Base-by-base conservation (phyloP, 116 monocot genomes). In the Papilionanthe hybrid region DNA sequence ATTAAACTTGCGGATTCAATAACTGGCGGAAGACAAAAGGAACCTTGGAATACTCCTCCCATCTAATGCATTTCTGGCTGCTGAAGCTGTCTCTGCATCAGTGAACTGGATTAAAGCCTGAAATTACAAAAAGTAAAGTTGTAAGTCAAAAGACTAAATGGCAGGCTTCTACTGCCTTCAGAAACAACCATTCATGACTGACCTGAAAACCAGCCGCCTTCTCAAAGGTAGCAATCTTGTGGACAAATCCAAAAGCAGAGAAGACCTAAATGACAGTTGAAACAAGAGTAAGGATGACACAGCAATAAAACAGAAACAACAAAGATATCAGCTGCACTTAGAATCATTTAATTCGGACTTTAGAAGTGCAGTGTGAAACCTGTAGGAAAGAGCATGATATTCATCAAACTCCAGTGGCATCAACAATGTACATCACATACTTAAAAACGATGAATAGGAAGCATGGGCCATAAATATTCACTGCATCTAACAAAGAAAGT, bases 131-230 rank as follows among this genome's bases (percentile, higher is more conserved):
- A 75, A n/a, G 50, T 4, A 7, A 75, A n/a, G 7, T 20, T 48
- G 22, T 29, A 8, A 6, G 55, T 57, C 5, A 50, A 9, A 27
- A n/a, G 13, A 41, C 27, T 75, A n/a, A 15, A 27, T 78, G 56
- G 11, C 23, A 82, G 11, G 15, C 42, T 43, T 72, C 43, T 72
- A n/a, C 2, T n/a, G 73, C 44, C 19, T 43, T 73, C 41, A 41
- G 41, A 73, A 73, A 80, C 4, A 53, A 20, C 79, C 20, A 83
- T 72, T 53, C 44, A 30, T n/a, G 13, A 77, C 37, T 55, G 28
- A 95, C 95, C 94, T 96, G 96, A 86, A 96, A 96, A 66, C 96
- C 96, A 80, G 96, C 96, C 81, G 96, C 88, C 81, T 96, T 96
- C 72, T 96, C 96, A 83, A 96, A 96, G 12, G 96, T 96, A 28